Base-by-base conservation (phyloP, 805 yeast species). In the Spathaspora girioi region DNA sequence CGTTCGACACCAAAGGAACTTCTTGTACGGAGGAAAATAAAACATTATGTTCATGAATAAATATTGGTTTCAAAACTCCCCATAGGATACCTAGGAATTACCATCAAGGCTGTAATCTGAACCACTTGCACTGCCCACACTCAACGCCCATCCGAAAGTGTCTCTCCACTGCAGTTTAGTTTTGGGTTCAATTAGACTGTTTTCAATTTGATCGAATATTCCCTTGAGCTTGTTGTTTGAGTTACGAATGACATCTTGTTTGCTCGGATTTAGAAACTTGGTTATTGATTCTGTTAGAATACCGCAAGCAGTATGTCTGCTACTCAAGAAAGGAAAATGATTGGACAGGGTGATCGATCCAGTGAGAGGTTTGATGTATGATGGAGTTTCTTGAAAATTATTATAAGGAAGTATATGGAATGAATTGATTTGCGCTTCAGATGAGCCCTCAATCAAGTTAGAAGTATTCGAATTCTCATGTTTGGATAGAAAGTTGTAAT, bases 281-380 rank as follows among this genome's bases (percentile, higher is more conserved):
- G 50, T 47, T 19, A 60, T 52, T 45, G 57, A 61, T 46, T 65
- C 64, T n/a, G 61, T 55, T 23, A 68, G 40, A 18, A 69, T 49
- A 17, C 20, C 38, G 31, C 38, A 46, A n/a, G 35, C 44, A 19
- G 19, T 49, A 3, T 46, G 43, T 15, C 17, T 41, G 20, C 20
- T 14, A 19, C 27, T 27, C 31, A 29, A 27, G 5, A 29, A 20
- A 2, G 42, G 47, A 6, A 45, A 19, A 18, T 29, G n/a, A 23
- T 14, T 42, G 23, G 45, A 5, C 31, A n/a, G 27, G 5, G 45
- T 10, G 20, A 18, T 18, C 19, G 44, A 19, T 3, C 31, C 15
- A 14, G 15, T 6, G 8, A 23, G 12, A 5, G 32, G 27, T 20
- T 42, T 42, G 15, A n/a, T 26, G 18, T 12, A 18, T 18, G 43